A percentile compares a stretch with the other conserved stretches of the same genome.
Evolutionary conservation across 495 filamentous ascomycete species (phyloP).

Genomic region (Podospora fimiseda): DNA sequence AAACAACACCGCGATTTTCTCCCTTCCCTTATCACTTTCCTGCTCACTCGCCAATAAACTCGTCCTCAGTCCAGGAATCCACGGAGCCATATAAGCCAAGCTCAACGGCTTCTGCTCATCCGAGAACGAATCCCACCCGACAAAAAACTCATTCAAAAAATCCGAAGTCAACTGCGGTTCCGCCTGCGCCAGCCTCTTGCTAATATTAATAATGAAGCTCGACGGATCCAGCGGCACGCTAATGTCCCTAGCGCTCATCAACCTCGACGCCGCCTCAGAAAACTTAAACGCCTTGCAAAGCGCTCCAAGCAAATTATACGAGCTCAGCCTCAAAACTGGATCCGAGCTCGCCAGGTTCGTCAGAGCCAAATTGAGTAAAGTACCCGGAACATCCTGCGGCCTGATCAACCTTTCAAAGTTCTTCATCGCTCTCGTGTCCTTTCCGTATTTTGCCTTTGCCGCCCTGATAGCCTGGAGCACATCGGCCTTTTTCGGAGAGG

Average conservation of each 20-base stretch:
- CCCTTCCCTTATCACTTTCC: constrained; percentile 55
- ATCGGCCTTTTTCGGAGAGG: constrained; percentile 53
- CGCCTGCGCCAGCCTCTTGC: constrained; percentile 51
- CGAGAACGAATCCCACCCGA: constrained; percentile 60
- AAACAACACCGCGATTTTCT: constrained; percentile 54
- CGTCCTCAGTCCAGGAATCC: constrained; percentile 52
- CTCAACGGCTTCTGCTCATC: constrained; percentile 57
- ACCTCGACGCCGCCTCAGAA: constrained; percentile 49
- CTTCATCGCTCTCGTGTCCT: constrained; percentile 51
- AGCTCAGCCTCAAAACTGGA: constrained; percentile 49
- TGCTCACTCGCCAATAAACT: constrained; percentile 48
- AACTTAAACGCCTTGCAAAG: constrained; percentile 61
- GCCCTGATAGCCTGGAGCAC: constrained; percentile 53
- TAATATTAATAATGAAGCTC: constrained; percentile 57
- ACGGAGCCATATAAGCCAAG: constrained; percentile 61
- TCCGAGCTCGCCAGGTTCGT: constrained; percentile 56
- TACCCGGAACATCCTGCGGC: constrained; percentile 63
- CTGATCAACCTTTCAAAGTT: constrained; percentile 54
- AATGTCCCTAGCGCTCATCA: constrained; percentile 53
- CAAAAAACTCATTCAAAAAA: constrained; percentile 62
- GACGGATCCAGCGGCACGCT: constrained; percentile 54
- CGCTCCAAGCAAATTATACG: constrained; percentile 57
- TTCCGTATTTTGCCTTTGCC: constrained; percentile 54
- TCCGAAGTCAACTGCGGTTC: constrained; percentile 61
- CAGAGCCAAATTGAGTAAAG: constrained; percentile 56